Conservation (phyloP, 495 filamentous ascomycete species). For the Tuber magnatum region DNA sequence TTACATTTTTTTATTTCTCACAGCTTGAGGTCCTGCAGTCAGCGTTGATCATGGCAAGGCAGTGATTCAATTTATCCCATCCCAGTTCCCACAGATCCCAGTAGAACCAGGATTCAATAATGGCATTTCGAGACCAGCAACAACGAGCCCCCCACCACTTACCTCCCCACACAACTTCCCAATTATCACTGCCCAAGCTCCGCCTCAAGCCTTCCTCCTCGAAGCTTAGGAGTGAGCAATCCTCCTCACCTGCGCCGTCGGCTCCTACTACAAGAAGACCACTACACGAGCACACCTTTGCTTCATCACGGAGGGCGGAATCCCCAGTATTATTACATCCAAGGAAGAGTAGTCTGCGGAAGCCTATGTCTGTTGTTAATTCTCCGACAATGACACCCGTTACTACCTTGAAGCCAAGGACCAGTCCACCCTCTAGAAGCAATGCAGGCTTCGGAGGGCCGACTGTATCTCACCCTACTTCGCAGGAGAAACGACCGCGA, state of each 20-base stretch:
- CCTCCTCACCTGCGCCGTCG: constrained; percentile 12
- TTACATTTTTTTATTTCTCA: not conserved
- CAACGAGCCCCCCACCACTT: constrained; percentile 25
- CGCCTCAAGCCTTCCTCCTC: constrained; percentile 31
- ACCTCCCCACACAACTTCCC: constrained; percentile 24
- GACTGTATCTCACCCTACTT: constrained; percentile 26
- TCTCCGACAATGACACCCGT: constrained; percentile 32
- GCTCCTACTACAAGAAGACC: constrained; percentile 1
- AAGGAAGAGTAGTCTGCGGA: constrained; percentile 27
- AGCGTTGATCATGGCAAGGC: not conserved
- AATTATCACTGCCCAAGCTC: constrained; percentile 31
- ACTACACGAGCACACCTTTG: constrained; percentile 23
- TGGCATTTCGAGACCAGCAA: constrained; percentile 32
- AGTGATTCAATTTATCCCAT: constrained; percentile 1
- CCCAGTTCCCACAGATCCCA: constrained; percentile 12
- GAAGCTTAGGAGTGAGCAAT: constrained; percentile 24
- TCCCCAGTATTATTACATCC: constrained; percentile 13
- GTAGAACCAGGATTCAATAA: constrained; percentile 19
- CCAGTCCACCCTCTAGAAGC: constrained; percentile 21
- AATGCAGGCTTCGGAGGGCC: not conserved
- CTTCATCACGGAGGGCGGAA: constrained; percentile 21
- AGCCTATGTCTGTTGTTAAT: constrained; percentile 27
- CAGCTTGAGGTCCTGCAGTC: not conserved
- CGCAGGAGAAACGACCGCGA: constrained; percentile 29
- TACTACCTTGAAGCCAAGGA: constrained; percentile 31